Conservation (phyloP, 371 early-diverging fungal genomes). For the Mortierella sp. region DNA sequence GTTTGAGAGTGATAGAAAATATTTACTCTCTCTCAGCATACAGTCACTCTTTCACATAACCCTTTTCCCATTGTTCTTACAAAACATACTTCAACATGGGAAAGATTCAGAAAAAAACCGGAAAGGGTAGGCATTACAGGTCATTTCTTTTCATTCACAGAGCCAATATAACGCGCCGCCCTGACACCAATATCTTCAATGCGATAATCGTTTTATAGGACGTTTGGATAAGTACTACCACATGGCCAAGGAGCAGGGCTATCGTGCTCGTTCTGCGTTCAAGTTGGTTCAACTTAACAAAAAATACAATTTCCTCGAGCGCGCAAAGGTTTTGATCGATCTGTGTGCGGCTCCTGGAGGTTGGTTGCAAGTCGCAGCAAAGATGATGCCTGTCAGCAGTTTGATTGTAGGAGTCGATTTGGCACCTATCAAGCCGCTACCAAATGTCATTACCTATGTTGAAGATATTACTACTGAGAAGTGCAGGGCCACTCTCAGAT, state of each 20-base stretch:
- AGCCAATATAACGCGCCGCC: neutral
- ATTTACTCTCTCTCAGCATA: neutral
- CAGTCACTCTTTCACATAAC: neutral
- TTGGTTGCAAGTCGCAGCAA: slow-evolving; percentile 98
- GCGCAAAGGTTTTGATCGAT: slow-evolving; percentile 95
- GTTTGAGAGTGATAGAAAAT: neutral
- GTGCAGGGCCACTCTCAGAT: slow-evolving; percentile 88
- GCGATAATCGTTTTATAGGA: slow-evolving; percentile 58
- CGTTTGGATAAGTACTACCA: slow-evolving; percentile 99
- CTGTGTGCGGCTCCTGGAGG: slow-evolving; percentile 99
- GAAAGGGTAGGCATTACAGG: slow-evolving; percentile 50
- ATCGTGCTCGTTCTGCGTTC: slow-evolving; percentile 99
- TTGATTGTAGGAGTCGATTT: slow-evolving; percentile 98
- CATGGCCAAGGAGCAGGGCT: slow-evolving; percentile 99
- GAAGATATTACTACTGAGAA: slow-evolving; percentile 99
- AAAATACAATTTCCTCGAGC: slow-evolving; percentile 97
- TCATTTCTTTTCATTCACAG: neutral
- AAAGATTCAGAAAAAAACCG: slow-evolving; percentile 59
- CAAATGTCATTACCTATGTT: slow-evolving; percentile 94
- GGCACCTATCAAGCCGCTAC: slow-evolving; percentile 98
- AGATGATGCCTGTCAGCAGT: slow-evolving; percentile 96
- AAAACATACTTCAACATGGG: slow-evolving; percentile 45
- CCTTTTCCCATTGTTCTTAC: slow-evolving; percentile 4
- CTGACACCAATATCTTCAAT: neutral
- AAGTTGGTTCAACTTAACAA: slow-evolving; percentile 99